These are phyloP conservation scores for Dittrichia graveolens DNA, from an alignment of 129 eudicot species.

Conservation along the genomic window DNA sequence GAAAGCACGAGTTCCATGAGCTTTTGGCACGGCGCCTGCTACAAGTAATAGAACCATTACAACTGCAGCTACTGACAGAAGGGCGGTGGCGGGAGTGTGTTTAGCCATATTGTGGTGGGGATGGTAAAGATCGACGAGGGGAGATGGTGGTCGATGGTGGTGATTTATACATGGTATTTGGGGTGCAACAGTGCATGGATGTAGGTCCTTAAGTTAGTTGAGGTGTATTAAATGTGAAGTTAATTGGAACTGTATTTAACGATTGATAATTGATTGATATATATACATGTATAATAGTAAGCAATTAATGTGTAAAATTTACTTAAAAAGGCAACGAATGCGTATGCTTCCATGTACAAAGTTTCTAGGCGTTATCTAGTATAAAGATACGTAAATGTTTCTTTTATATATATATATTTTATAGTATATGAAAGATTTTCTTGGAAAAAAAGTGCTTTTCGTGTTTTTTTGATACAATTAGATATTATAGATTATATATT, in stretches of 20 bases:
- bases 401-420: no score
- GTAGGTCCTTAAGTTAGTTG: constrained; percentile 39
- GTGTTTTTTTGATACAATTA: no score
- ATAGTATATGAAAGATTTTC: no score
- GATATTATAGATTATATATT: no score
- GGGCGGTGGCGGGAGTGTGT: background rate
- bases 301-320: background rate
- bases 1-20: constrained; percentile 62
- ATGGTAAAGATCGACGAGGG: background rate
- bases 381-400: no score
- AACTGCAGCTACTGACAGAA: constrained; percentile 3
- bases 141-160: constrained; percentile 27
- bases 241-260: background rate
- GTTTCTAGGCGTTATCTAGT: no score
- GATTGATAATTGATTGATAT: background rate
- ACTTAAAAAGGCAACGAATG: background rate
- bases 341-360: no score
- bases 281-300: background rate
- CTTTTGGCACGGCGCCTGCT: background rate
- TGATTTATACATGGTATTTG: constrained; percentile 28
- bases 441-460: no score
- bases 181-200: constrained; percentile 18
- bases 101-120: constrained; percentile 24
- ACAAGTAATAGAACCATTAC: constrained; percentile 22
- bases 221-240: constrained; percentile 39